Evolutionary conservation across 495 filamentous ascomycete species (phyloP).

Genomic region (Aspergillus conjunctus): DNA sequence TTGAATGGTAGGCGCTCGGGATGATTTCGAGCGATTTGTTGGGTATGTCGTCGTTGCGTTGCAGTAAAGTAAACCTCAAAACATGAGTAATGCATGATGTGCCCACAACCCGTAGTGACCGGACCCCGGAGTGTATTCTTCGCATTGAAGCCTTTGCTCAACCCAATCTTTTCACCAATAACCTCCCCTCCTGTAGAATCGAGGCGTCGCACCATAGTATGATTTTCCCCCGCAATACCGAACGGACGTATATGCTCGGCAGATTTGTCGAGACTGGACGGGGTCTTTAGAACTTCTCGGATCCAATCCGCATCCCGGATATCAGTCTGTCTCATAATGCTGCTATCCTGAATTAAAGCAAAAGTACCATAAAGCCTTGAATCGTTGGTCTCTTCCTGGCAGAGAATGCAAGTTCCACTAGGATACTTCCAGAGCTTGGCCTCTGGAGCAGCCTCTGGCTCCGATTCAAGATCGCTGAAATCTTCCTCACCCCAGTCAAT

Average conservation of each 20-base stretch:
- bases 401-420: constrained; percentile 91
- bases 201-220: constrained; percentile 71
- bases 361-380: constrained; percentile 88
- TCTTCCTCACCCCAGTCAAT: constrained; percentile 84
- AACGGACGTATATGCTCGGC: constrained; percentile 83
- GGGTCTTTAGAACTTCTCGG: constrained; percentile 75
- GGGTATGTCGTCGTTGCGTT: constrained; percentile 76
- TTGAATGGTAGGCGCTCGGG: constrained; percentile 74
- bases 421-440: constrained; percentile 90
- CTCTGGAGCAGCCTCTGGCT: constrained; percentile 53
- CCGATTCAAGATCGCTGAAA: constrained; percentile 68
- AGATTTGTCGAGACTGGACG: constrained; percentile 77
- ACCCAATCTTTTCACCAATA: constrained; percentile 71
- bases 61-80: constrained; percentile 89
- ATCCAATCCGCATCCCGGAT: constrained; percentile 80
- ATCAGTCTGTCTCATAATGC: constrained; percentile 83
- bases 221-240: constrained; percentile 86
- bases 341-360: constrained; percentile 83
- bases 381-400: constrained; percentile 94
- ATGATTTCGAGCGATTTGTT: constrained; percentile 91
- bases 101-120: constrained; percentile 88
- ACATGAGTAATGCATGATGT: constrained; percentile 98
- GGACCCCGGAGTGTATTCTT: constrained; percentile 69
- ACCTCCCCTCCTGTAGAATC: constrained; percentile 69
- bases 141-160: constrained; percentile 86